A percentile compares a stretch with the other conserved stretches of the same genome.
These are phyloP conservation scores for Candida schatavii DNA, from an alignment of 805 yeast species.

Conservation along the genomic window DNA sequence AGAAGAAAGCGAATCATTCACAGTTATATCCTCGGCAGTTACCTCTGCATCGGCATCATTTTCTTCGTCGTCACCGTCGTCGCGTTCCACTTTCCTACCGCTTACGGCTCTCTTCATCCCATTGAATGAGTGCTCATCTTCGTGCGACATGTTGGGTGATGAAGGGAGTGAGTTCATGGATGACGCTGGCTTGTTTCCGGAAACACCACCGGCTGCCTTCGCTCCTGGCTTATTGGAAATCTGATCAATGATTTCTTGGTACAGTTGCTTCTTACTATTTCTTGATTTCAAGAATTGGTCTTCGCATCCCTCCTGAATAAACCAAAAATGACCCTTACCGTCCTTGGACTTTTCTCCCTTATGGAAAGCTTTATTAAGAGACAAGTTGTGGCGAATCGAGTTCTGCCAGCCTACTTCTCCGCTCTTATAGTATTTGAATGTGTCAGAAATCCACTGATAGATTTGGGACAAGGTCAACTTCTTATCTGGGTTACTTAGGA, in stretches of 20 bases:
- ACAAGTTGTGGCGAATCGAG: constrained; percentile 90
- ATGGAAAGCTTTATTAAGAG: constrained; percentile 88
- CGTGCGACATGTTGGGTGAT: constrained; percentile 22
- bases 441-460: constrained; percentile 85
- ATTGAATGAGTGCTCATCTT: constrained; percentile 9
- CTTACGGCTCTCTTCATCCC: constrained; percentile 2
- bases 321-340: constrained; percentile 93
- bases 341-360: constrained; percentile 89
- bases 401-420: constrained; percentile 97
- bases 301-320: constrained; percentile 79
- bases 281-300: constrained; percentile 71
- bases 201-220: constrained; percentile 7
- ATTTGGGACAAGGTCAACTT: constrained; percentile 58
- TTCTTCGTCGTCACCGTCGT: not conserved
- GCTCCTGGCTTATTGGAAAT: constrained; percentile 15
- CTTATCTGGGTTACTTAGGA: constrained; percentile 66
- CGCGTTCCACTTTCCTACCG: constrained; percentile 9
- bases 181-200: not conserved
- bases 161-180: constrained; percentile 28
- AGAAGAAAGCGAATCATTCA: not conserved
- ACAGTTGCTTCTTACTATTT: constrained; percentile 43
- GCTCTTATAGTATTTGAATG: constrained; percentile 77
- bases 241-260: constrained; percentile 44
- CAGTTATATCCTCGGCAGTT: constrained; percentile 10
- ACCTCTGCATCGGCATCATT: constrained; percentile 7